phyloP scores from a whole-genome alignment of 768 basidiomycete species.

The Mrakia frigida region DNA sequence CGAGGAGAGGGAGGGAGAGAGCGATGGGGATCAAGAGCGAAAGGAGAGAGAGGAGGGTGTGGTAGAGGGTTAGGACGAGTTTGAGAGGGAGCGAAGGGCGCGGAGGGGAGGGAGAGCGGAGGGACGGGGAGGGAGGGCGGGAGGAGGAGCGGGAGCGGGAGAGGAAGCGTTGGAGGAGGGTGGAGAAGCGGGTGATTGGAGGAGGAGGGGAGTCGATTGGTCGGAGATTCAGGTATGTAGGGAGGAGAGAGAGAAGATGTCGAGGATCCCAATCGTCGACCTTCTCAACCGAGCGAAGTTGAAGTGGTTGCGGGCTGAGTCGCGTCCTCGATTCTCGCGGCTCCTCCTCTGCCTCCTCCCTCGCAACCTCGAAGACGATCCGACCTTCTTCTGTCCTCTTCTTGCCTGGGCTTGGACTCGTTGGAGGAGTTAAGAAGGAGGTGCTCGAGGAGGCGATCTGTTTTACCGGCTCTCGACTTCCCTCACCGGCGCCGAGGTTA shows the following conservation, averaged over 20 bases:
- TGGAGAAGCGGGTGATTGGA: background rate
- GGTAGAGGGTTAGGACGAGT: background rate
- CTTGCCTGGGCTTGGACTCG: background rate
- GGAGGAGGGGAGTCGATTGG: background rate
- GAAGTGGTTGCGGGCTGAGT: background rate
- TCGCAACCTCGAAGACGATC: background rate
- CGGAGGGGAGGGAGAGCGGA: background rate
- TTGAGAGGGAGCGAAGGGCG: background rate
- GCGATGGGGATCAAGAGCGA: slow-evolving; percentile 1
- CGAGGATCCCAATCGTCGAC: background rate
- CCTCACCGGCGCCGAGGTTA: background rate
- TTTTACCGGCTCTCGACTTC: background rate
- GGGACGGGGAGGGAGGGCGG: background rate
- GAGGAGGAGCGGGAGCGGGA: background rate
- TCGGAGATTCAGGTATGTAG: background rate
- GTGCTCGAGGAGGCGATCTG: background rate
- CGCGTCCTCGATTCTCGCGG: too few relatives aligned
- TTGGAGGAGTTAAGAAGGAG: background rate
- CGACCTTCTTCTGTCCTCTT: background rate
- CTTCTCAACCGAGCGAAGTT: background rate
- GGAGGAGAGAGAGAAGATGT: background rate
- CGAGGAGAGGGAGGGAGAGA: slow-evolving; percentile 1
- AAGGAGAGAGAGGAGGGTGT: background rate
- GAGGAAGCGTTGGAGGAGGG: background rate
- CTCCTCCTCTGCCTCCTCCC: background rate